Conservation (phyloP, 495 filamentous ascomycete species). For the Aspergillus cavernicola region DNA sequence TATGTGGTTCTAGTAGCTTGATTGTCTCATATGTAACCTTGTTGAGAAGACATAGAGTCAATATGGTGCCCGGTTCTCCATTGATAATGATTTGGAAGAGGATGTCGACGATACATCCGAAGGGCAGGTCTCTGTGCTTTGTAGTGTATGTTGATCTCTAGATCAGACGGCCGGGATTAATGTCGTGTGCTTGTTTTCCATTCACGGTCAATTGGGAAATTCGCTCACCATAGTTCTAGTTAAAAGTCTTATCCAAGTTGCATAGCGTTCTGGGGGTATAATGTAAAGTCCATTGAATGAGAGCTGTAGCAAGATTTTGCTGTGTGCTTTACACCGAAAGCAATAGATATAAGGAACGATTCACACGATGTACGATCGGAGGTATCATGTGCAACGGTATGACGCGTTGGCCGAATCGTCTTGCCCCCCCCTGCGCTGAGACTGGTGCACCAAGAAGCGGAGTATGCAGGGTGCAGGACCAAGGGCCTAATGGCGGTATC, state of each 20-base stretch:
- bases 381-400: constrained; percentile 20
- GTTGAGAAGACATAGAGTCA: constrained; percentile 26
- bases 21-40: constrained; percentile 26
- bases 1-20: constrained; percentile 24
- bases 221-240: constrained; percentile 11
- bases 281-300: constrained; percentile 7
- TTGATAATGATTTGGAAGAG: constrained; percentile 32
- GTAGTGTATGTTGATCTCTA: constrained; percentile 14
- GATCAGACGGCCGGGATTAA: neutral
- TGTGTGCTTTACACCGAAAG: neutral
- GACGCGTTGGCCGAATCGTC: constrained; percentile 21
- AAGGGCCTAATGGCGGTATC: neutral
- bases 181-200: constrained; percentile 4
- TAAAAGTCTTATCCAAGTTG: constrained; percentile 3
- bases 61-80: constrained; percentile 18
- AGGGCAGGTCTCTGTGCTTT: constrained; percentile 13
- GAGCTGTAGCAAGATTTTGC: neutral
- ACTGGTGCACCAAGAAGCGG: constrained; percentile 14
- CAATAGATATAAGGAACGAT: constrained; percentile 10
- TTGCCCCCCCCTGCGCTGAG: constrained; percentile 12
- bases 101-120: constrained; percentile 27
- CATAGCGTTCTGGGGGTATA: constrained; percentile 8
- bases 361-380: constrained; percentile 1
- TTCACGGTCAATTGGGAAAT: neutral
- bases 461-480: constrained; percentile 20